Evolutionary conservation across 306 rosid genomes (phyloP).

Genomic region (Fragaria vesca): DNA sequence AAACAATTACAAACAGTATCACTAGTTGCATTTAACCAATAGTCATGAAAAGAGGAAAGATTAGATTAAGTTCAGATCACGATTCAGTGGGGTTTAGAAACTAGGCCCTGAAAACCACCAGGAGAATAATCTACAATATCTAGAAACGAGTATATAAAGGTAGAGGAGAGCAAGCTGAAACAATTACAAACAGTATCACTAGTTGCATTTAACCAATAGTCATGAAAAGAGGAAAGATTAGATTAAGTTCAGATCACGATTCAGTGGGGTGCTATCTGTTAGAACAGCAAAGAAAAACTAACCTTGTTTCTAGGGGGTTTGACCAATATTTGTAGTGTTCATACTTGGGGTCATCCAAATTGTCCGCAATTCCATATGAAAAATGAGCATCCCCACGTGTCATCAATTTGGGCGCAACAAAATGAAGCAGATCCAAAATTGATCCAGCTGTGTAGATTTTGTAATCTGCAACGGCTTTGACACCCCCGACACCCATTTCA

Average conservation of each 20-base stretch:
- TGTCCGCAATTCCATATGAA: conserved; percentile 72
- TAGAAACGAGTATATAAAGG: neutral
- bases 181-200: neutral
- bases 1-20: neutral
- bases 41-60: neutral
- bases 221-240: neutral
- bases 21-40: neutral
- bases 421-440: conserved; percentile 63
- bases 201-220: neutral
- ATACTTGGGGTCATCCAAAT: conserved; percentile 71
- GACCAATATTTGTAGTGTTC: conserved; percentile 82
- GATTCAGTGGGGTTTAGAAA: conserved; percentile 5
- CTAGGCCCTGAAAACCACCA: neutral
- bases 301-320: conserved; percentile 78
- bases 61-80: neutral
- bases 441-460: conserved; percentile 64
- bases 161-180: neutral
- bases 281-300: conserved; percentile 24
- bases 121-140: neutral
- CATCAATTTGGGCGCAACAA: conserved; percentile 83
- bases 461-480: conserved; percentile 69
- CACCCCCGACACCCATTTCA: conserved; percentile 73
- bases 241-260: neutral
- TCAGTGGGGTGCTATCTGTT: neutral
- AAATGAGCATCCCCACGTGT: conserved; percentile 74